Conservation (phyloP, 768 basidiomycete genomes). For the Crassisporium funariophilum region DNA sequence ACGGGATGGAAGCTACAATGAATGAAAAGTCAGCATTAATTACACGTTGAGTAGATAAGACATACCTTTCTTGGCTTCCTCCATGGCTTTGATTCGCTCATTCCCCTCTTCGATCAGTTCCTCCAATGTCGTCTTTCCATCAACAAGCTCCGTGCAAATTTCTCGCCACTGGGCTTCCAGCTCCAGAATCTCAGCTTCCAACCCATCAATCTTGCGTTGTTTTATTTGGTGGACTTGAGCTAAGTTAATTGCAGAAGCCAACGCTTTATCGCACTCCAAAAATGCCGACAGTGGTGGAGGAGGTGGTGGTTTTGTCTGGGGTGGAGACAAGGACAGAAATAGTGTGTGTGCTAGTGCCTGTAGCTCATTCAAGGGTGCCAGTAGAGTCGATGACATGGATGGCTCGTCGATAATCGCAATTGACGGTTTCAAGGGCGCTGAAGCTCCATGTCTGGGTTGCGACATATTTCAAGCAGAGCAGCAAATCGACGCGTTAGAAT, state of each 20-base stretch:
- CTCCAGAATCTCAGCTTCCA: constrained; percentile 70
- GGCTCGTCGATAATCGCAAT: constrained; percentile 18
- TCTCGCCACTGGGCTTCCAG: constrained; percentile 70
- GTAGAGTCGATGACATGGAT: constrained; percentile 65
- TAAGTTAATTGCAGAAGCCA: constrained; percentile 66
- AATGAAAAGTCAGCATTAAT: constrained; percentile 1
- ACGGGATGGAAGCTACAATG: constrained; percentile 69
- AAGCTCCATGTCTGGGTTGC: constrained; percentile 13
- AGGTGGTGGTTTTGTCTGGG: constrained; percentile 62
- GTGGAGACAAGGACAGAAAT: constrained; percentile 73
- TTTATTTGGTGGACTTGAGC: constrained; percentile 75
- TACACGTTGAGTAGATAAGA: not conserved
- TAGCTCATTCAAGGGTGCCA: constrained; percentile 62
- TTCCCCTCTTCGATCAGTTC: constrained; percentile 76
- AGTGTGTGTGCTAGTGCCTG: constrained; percentile 67
- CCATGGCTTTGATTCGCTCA: constrained; percentile 66
- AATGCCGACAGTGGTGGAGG: constrained; percentile 62
- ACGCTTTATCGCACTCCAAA: constrained; percentile 58
- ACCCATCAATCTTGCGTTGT: constrained; percentile 70
- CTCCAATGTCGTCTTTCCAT: constrained; percentile 70
- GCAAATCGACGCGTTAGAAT: not conserved
- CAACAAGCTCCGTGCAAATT: constrained; percentile 65
- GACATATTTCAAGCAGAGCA: constrained; percentile 12
- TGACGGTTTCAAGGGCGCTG: constrained; percentile 13
- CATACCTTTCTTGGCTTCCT: constrained; percentile 71